These are phyloP conservation scores for Tetrapisispora pingtungensis DNA, from an alignment of 805 yeast species.

Conservation along the genomic window DNA sequence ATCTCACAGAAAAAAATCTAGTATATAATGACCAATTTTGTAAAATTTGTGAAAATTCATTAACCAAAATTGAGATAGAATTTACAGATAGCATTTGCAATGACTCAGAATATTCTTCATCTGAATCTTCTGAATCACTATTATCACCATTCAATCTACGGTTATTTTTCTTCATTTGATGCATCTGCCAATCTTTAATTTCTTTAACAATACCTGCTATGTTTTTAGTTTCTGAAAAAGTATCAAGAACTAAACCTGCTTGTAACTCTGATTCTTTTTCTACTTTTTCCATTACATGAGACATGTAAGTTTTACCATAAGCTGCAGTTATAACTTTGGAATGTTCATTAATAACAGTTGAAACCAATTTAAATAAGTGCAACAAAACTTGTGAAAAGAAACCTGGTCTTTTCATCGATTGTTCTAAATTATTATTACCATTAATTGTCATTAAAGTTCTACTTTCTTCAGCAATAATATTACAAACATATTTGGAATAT, in stretches of 20 bases:
- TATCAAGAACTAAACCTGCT: slow-evolving; percentile 77
- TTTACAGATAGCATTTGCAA: slow-evolving; percentile 11
- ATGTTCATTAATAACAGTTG: slow-evolving; percentile 79
- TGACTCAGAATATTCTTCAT: slow-evolving; percentile 26
- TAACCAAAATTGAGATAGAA: slow-evolving; percentile 31
- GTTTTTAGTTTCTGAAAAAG: slow-evolving; percentile 65
- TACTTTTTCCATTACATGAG: slow-evolving; percentile 57
- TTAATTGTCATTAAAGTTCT: slow-evolving; percentile 45
- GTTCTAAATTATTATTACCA: slow-evolving; percentile 18
- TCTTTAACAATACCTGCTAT: slow-evolving; percentile 48
- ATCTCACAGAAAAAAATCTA: slow-evolving; percentile 59
- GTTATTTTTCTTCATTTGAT: slow-evolving; percentile 1
- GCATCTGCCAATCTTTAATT: slow-evolving; percentile 9
- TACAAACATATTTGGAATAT: slow-evolving; percentile 79
- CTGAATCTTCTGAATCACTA: slow-evolving; percentile 16
- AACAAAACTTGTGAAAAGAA: slow-evolving; percentile 47
- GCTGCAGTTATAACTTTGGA: slow-evolving; percentile 63
- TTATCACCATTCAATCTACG: slow-evolving; percentile 6
- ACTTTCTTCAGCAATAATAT: slow-evolving; percentile 70
- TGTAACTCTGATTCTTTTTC: slow-evolving; percentile 91
- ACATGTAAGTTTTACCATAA: slow-evolving; percentile 58
- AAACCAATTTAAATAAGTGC: slow-evolving; percentile 72
- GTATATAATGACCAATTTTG: slow-evolving; percentile 80
- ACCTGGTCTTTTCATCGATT: slow-evolving; percentile 23
- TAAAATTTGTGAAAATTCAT: slow-evolving; percentile 65